A percentile compares a stretch with the other conserved stretches of the same genome.
Evolutionary conservation across 441 rosid genomes (phyloP).

Genomic region (Erysimum pusillum): DNA sequence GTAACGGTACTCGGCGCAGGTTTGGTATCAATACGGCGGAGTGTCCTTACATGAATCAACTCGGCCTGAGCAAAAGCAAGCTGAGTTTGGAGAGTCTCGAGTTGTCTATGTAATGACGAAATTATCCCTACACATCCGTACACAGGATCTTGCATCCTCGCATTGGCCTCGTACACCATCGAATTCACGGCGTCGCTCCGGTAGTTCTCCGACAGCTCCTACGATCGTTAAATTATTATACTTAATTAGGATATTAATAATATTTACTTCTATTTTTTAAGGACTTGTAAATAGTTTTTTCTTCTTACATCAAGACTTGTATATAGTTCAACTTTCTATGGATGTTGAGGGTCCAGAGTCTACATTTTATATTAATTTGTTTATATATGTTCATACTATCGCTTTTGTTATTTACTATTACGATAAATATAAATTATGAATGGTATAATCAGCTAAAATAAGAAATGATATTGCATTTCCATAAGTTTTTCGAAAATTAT

Average conservation of each 20-base stretch:
- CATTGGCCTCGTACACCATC: slow-evolving; percentile 93
- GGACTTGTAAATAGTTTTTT: not conserved
- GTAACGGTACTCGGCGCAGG: slow-evolving; percentile 22
- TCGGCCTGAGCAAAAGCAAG: slow-evolving; percentile 84
- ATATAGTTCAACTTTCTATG: not conserved
- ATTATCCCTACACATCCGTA: slow-evolving; percentile 93
- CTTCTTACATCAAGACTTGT: too few species aligned
- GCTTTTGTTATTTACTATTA: not conserved
- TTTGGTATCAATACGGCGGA: slow-evolving; percentile 44
- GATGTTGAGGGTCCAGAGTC: not conserved
- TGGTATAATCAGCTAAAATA: not conserved
- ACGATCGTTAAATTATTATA: slow-evolving; percentile 22
- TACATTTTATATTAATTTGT: not conserved
- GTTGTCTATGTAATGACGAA: slow-evolving; percentile 76
- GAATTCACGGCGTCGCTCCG: slow-evolving; percentile 90
- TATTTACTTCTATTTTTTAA: not conserved
- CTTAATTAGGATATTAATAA: not conserved
- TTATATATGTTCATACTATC: not conserved
- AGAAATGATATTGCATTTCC: not conserved
- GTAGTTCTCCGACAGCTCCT: slow-evolving; percentile 83
- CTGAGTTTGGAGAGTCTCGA: slow-evolving; percentile 80
- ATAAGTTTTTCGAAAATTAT: not conserved
- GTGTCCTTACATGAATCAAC: slow-evolving; percentile 66
- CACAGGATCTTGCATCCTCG: slow-evolving; percentile 91
- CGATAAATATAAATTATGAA: not conserved